phyloP scores from a whole-genome alignment of 768 basidiomycete genomes.

The Dacryopinax primogenitus region DNA sequence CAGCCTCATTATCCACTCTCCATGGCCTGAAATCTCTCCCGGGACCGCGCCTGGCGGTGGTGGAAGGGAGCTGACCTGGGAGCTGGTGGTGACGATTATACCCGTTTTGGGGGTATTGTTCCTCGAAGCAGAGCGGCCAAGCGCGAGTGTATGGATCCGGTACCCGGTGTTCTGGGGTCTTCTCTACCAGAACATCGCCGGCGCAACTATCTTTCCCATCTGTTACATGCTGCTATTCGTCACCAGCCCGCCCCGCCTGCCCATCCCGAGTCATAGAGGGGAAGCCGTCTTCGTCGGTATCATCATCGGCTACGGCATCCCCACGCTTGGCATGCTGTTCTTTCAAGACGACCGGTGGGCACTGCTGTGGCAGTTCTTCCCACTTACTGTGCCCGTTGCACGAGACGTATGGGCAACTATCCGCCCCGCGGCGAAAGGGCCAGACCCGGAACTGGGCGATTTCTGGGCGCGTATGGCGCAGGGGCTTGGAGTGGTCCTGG shows the following conservation, averaged over 20 bases:
- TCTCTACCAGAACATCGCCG: conserved; percentile 1
- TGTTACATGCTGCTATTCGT: background rate
- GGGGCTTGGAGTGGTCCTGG: background rate
- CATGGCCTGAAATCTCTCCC: background rate
- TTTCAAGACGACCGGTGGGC: background rate
- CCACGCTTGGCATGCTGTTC: background rate
- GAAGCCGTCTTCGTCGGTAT: background rate
- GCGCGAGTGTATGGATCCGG: background rate
- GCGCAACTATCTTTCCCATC: background rate
- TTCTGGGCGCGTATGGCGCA: background rate
- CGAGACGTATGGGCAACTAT: background rate
- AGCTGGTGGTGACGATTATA: background rate
- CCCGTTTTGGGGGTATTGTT: background rate
- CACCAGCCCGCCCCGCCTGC: background rate
- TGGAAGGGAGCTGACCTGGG: background rate
- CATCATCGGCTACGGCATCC: background rate
- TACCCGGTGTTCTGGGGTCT: background rate
- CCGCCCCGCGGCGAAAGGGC: background rate
- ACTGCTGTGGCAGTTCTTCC: background rate
- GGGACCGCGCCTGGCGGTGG: background rate
- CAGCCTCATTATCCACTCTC: background rate
- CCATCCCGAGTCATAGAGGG: background rate
- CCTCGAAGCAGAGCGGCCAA: background rate
- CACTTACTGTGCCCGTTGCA: background rate
- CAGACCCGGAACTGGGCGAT: background rate